Conservation (phyloP, 768 basidiomycete genomes). For the Atractiella rhizophila region DNA sequence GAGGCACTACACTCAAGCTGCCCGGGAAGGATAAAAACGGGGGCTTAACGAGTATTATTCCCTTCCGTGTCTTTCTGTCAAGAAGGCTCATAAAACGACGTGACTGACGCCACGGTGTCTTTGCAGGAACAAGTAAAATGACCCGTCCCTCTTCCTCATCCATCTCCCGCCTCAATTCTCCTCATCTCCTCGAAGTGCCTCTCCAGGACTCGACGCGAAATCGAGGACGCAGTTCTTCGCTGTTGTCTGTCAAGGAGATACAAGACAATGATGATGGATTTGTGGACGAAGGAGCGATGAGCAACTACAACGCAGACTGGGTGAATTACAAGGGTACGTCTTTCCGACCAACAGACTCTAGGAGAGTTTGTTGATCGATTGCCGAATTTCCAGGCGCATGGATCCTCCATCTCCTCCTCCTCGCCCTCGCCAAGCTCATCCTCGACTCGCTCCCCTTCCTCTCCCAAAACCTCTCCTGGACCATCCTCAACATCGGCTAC, state of each 20-base stretch:
- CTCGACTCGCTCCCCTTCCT: constrained; percentile 86
- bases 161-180: too few species aligned
- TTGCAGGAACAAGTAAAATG: too few species aligned
- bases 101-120: too few species aligned
- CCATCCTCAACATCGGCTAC: constrained; percentile 69
- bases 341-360: not conserved
- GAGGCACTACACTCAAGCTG: too few species aligned
- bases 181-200: too few species aligned
- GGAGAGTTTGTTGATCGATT: not conserved
- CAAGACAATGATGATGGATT: constrained; percentile 15
- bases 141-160: too few species aligned
- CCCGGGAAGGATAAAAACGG: too few species aligned
- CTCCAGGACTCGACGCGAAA: not conserved
- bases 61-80: too few species aligned
- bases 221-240: constrained; percentile 9
- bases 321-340: constrained; percentile 64
- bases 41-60: too few species aligned
- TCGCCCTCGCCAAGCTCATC: constrained; percentile 66
- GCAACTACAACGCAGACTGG: constrained; percentile 53
- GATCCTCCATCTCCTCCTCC: constrained; percentile 87
- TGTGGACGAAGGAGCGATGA: constrained; percentile 13
- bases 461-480: constrained; percentile 86
- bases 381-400: constrained; percentile 47
- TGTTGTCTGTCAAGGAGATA: constrained; percentile 15
- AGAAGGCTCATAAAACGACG: too few species aligned